These are phyloP conservation scores for Suillus cothurnatus DNA, from an alignment of 768 basidiomycete species.

Conservation along the genomic window DNA sequence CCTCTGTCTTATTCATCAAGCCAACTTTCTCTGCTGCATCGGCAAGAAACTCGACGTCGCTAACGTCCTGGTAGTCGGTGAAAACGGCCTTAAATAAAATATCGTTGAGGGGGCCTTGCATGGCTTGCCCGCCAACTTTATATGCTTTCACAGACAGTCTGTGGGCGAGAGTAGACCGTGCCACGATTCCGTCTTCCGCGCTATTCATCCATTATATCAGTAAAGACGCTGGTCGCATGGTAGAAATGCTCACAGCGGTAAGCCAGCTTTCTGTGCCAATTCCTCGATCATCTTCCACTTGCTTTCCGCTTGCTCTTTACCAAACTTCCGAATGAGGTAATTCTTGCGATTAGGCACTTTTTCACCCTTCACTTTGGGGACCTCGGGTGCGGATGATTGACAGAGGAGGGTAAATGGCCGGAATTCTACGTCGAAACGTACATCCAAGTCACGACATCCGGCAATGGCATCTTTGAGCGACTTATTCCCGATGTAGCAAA, in stretches of 20 bases:
- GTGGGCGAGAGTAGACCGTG: conserved; percentile 44
- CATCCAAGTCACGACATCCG: conserved; percentile 33
- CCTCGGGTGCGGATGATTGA: conserved; percentile 11
- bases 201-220: conserved; percentile 22
- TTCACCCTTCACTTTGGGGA: background rate
- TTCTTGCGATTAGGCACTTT: conserved; percentile 18
- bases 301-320: conserved; percentile 27
- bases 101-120: conserved; percentile 40
- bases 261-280: conserved; percentile 31
- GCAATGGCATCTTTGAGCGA: conserved; percentile 39
- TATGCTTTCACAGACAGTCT: conserved; percentile 48
- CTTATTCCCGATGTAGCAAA: conserved; percentile 43
- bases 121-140: conserved; percentile 40
- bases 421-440: conserved; percentile 38
- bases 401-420: conserved; percentile 36
- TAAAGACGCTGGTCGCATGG: background rate
- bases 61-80: conserved; percentile 42
- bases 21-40: conserved; percentile 39
- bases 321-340: conserved; percentile 29
- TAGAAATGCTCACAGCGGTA: conserved; percentile 24
- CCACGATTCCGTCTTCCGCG: conserved; percentile 39
- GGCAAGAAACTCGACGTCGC: conserved; percentile 36
- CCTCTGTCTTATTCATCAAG: conserved; percentile 42
- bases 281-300: conserved; percentile 30
- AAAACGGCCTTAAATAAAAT: conserved; percentile 44